These are phyloP conservation scores for Diutina ranongensis DNA, from an alignment of 1,139 yeast species.

Conservation along the genomic window DNA sequence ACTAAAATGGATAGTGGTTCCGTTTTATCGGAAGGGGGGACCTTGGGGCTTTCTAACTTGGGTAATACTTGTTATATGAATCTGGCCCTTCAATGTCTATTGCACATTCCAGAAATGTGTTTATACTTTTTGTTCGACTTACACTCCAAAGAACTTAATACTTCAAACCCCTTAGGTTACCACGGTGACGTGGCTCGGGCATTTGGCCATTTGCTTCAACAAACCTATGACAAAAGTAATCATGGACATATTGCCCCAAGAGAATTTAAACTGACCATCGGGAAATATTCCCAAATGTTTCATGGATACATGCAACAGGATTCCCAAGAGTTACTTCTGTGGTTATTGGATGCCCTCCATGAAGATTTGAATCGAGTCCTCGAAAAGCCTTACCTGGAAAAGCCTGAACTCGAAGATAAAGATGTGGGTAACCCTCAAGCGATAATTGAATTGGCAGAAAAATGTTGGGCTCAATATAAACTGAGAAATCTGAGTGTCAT, in stretches of 20 bases:
- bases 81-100: constrained; percentile 84
- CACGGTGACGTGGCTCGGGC: constrained; percentile 69
- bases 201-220: constrained; percentile 56
- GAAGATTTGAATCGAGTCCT: constrained; percentile 82
- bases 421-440: constrained; percentile 45
- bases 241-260: constrained; percentile 35
- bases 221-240: constrained; percentile 35
- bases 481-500: constrained; percentile 78
- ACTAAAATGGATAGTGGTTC: background rate
- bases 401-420: constrained; percentile 66
- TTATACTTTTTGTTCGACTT: constrained; percentile 58
- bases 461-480: constrained; percentile 75
- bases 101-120: constrained; percentile 77
- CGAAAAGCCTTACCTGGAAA: constrained; percentile 78
- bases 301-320: constrained; percentile 90
- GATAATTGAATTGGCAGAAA: constrained; percentile 50
- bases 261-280: constrained; percentile 69
- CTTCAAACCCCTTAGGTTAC: constrained; percentile 75
- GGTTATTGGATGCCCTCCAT: constrained; percentile 82
- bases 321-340: constrained; percentile 88
- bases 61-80: constrained; percentile 98
- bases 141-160: constrained; percentile 59
- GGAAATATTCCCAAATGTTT: constrained; percentile 71
- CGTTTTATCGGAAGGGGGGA: background rate
- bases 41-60: constrained; percentile 57